Percentiles rank a stretch among this genome's conserved stretches.
Conservation (phyloP, 331 rosid genomes). For the Phaseolus coccineus region DNA sequence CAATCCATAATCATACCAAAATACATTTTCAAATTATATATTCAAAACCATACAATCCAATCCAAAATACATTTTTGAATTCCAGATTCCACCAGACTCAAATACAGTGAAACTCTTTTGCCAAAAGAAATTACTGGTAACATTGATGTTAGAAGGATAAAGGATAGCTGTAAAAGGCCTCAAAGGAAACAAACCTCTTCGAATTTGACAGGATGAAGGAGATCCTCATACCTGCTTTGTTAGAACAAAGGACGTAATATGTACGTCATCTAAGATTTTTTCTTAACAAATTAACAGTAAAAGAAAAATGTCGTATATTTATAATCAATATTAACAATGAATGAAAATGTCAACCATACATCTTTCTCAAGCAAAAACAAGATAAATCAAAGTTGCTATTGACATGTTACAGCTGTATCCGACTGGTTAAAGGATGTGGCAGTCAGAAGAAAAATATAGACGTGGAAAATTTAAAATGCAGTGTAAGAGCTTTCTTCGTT, state of each 20-base stretch:
- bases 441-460: background rate
- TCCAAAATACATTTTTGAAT: no score
- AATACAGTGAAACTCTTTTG: no score
- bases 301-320: background rate
- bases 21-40: no score
- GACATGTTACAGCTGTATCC: background rate
- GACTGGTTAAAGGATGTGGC: background rate
- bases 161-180: no score
- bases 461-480: background rate
- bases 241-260: background rate
- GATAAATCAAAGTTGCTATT: background rate
- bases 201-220: background rate
- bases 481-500: slow-evolving; percentile 6
- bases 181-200: background rate
- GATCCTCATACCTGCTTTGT: background rate
- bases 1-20: no score
- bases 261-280: background rate
- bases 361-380: background rate
- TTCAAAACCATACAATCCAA: no score
- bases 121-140: no score
- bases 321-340: background rate
- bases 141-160: no score
- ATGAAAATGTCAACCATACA: background rate
- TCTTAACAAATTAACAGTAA: background rate
- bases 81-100: no score